Percentiles rank a stretch among this genome's conserved stretches.
These are phyloP conservation scores for Drosera capensis DNA, from an alignment of 148 eudicot species.

Conservation along the genomic window DNA sequence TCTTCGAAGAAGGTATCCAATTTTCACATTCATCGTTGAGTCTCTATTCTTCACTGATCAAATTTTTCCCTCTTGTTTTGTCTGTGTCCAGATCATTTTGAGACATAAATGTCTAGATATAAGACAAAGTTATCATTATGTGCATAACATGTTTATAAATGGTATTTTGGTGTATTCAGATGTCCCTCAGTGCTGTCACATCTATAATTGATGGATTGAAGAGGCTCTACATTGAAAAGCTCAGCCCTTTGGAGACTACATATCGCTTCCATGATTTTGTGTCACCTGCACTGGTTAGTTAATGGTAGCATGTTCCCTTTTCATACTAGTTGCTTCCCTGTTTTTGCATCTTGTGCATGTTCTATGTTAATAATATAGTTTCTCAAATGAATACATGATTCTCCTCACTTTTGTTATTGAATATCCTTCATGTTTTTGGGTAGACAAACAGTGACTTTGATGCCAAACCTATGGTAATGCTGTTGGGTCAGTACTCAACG, in stretches of 20 bases:
- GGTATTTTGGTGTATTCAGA: slow-evolving; percentile 10
- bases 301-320: no score
- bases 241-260: slow-evolving; percentile 72
- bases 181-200: slow-evolving; percentile 47
- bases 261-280: slow-evolving; percentile 80
- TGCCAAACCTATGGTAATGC: slow-evolving; percentile 99
- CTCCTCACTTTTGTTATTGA: not conserved
- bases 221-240: slow-evolving; percentile 60
- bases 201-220: slow-evolving; percentile 88
- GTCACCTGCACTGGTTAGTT: slow-evolving; percentile 72
- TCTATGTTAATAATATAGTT: not conserved
- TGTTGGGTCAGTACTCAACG: slow-evolving; percentile 96
- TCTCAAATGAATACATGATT: not conserved
- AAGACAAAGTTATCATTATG: no score
- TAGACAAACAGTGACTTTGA: slow-evolving; percentile 84
- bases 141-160: slow-evolving; percentile 3
- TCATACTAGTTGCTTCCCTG: no score
- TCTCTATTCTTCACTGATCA: no score
- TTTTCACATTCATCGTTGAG: not conserved
- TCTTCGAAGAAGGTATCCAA: slow-evolving; percentile 39
- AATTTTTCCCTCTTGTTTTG: no score
- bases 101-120: no score
- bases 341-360: no score
- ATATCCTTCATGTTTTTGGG: slow-evolving; percentile 3
- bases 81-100: no score